These are phyloP conservation scores for Cercospora beticola DNA, from an alignment of 2,329 filamentous ascomycete genomes.

Conservation along the genomic window DNA sequence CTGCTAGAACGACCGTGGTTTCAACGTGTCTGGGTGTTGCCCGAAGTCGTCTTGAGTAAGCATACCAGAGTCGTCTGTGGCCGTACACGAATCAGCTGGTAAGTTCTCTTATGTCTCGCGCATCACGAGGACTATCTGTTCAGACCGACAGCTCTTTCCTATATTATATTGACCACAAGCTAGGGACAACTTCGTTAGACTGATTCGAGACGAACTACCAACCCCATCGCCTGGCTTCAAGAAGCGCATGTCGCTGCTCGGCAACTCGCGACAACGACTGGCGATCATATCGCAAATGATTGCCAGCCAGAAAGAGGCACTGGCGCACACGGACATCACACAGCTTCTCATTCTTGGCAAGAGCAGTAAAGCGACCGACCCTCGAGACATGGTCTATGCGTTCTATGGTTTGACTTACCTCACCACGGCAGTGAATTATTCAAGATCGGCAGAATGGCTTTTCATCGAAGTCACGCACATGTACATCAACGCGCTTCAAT, in stretches of 20 bases:
- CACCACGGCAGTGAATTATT: conserved; percentile 31
- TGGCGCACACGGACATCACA: conserved; percentile 33
- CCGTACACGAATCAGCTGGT: conserved; percentile 24
- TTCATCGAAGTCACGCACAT: conserved; percentile 32
- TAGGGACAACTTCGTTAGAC: conserved; percentile 31
- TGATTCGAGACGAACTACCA: conserved; percentile 29
- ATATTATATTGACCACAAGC: neutral
- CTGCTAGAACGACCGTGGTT: conserved; percentile 35
- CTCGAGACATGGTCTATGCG: conserved; percentile 35
- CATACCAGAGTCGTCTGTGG: conserved; percentile 29
- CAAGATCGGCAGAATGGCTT: conserved; percentile 23
- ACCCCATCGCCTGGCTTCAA: conserved; percentile 26
- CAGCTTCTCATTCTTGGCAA: conserved; percentile 37
- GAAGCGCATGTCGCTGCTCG: conserved; percentile 32
- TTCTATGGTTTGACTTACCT: conserved; percentile 34
- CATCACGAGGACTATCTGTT: neutral
- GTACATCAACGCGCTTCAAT: conserved; percentile 32
- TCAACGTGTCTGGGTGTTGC: conserved; percentile 34
- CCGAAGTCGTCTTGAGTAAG: conserved; percentile 28
- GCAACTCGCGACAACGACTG: conserved; percentile 34
- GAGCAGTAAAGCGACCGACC: conserved; percentile 33
- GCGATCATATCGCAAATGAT: conserved; percentile 37
- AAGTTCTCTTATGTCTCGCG: neutral
- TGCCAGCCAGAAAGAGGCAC: conserved; percentile 29
- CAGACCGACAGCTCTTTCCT: neutral